Conservation (phyloP, 805 yeast species). For the Kregervanrija delftensis region DNA sequence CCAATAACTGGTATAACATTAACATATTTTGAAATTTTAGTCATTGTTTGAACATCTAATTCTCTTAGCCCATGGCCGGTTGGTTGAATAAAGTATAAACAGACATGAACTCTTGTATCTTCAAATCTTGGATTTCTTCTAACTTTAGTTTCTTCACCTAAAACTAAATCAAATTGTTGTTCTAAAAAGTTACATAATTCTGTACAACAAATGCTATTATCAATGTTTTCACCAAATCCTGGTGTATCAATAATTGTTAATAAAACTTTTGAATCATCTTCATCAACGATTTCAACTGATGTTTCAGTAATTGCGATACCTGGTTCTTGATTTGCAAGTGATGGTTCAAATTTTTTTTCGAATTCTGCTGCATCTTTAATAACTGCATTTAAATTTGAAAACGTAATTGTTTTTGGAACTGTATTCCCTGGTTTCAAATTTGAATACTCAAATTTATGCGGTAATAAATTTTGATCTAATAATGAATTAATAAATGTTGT, state of each 20-base stretch:
- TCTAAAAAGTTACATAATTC: constrained; percentile 64
- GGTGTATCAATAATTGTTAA: constrained; percentile 54
- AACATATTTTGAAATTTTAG: constrained; percentile 60
- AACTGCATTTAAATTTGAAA: constrained; percentile 52
- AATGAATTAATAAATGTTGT: constrained; percentile 68
- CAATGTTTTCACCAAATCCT: constrained; percentile 54
- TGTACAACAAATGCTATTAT: constrained; percentile 54
- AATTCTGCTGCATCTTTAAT: constrained; percentile 48
- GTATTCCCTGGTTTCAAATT: constrained; percentile 18
- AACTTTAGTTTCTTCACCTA: constrained; percentile 83
- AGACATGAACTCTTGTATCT: constrained; percentile 71
- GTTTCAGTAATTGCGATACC: constrained; percentile 72
- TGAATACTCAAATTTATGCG: constrained; percentile 47
- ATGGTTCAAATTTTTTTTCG: constrained; percentile 56
- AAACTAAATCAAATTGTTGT: constrained; percentile 70
- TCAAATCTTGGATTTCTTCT: constrained; percentile 78
- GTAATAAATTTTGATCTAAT: constrained; percentile 53
- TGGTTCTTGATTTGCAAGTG: constrained; percentile 55
- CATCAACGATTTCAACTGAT: constrained; percentile 53
- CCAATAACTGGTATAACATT: constrained; percentile 68
- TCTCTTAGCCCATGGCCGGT: constrained; percentile 75
- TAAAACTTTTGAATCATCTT: constrained; percentile 48
- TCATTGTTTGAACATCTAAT: constrained; percentile 67
- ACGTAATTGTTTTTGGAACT: constrained; percentile 45
- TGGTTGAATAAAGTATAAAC: constrained; percentile 67